phyloP scores from a whole-genome alignment of 23 red algal genomes.

The Gracilaria caudata region DNA sequence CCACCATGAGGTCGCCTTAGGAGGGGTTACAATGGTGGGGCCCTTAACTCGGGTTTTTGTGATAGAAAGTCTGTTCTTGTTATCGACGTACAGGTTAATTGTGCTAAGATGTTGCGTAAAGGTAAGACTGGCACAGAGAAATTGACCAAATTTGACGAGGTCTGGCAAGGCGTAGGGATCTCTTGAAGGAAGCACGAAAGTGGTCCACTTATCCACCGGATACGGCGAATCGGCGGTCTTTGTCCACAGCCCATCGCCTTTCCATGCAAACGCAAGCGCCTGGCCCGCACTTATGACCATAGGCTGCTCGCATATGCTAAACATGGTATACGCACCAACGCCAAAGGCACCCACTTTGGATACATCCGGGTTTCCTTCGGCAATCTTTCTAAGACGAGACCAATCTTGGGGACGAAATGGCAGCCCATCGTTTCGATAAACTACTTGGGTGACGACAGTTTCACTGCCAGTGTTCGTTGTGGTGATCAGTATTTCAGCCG shows the following conservation, averaged over 20 bases:
- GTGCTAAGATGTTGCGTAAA: constrained; percentile 60
- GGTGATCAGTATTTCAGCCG: constrained; percentile 56
- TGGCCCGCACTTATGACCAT: constrained; percentile 53
- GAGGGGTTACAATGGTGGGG: constrained; percentile 39
- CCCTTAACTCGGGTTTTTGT: constrained; percentile 25
- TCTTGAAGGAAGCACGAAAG: constrained; percentile 67
- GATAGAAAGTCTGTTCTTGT: constrained; percentile 15
- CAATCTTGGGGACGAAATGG: constrained; percentile 71
- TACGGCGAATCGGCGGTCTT: constrained; percentile 31
- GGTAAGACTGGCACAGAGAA: constrained; percentile 61
- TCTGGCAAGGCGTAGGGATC: constrained; percentile 71
- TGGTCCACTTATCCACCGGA: constrained; percentile 47
- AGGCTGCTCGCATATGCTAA: constrained; percentile 72
- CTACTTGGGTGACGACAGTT: constrained; percentile 45
- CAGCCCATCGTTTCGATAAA: constrained; percentile 70
- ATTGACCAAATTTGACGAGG: constrained; percentile 48
- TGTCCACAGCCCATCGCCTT: constrained; percentile 60
- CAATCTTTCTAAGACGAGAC: constrained; percentile 67
- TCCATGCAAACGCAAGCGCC: constrained; percentile 61
- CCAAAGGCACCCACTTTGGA: constrained; percentile 71
- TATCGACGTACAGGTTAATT: constrained; percentile 57
- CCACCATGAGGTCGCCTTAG: constrained; percentile 60
- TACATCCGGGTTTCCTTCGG: constrained; percentile 76
- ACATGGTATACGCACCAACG: constrained; percentile 73
- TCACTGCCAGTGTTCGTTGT: constrained; percentile 12